phyloP scores from a whole-genome alignment of 2,329 filamentous ascomycete genomes.

The Botrytis sinoallii region DNA sequence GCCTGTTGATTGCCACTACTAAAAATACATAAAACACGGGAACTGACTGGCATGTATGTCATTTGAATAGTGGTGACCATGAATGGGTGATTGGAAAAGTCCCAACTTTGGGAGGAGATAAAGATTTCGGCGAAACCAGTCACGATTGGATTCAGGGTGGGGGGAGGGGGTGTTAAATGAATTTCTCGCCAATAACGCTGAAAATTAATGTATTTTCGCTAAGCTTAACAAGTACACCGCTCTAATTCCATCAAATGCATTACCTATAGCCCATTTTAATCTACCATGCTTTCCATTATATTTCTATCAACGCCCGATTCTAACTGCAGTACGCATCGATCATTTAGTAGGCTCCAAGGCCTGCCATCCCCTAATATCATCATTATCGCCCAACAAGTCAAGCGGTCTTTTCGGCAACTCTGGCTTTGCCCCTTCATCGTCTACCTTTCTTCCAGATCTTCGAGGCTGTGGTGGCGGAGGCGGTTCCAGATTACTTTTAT shows the following conservation, averaged over 20 bases:
- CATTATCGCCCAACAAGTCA: constrained; percentile 34
- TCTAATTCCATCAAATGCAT: neutral
- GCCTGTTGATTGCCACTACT: neutral
- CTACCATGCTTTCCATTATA: neutral
- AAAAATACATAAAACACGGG: neutral
- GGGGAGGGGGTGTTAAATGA: neutral
- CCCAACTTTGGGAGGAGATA: neutral
- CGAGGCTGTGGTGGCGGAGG: constrained; percentile 33
- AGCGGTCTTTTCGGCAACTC: constrained; percentile 31
- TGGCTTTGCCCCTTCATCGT: constrained; percentile 30
- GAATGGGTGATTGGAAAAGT: neutral
- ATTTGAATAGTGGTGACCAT: neutral
- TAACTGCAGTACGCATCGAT: neutral
- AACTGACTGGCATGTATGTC: neutral
- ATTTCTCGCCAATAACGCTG: neutral
- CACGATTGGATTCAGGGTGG: too few relatives aligned
- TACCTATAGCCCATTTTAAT: neutral
- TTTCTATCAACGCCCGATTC: neutral
- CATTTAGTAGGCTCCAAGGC: constrained; percentile 30
- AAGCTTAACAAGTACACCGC: neutral
- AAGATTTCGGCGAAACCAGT: neutral
- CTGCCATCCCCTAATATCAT: constrained; percentile 33
- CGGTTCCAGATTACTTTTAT: constrained; percentile 21
- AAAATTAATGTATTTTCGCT: neutral
- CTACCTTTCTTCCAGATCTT: constrained; percentile 22